These are phyloP conservation scores for Claviceps cyperi DNA, from an alignment of 2,329 filamentous ascomycete genomes.

Conservation along the genomic window DNA sequence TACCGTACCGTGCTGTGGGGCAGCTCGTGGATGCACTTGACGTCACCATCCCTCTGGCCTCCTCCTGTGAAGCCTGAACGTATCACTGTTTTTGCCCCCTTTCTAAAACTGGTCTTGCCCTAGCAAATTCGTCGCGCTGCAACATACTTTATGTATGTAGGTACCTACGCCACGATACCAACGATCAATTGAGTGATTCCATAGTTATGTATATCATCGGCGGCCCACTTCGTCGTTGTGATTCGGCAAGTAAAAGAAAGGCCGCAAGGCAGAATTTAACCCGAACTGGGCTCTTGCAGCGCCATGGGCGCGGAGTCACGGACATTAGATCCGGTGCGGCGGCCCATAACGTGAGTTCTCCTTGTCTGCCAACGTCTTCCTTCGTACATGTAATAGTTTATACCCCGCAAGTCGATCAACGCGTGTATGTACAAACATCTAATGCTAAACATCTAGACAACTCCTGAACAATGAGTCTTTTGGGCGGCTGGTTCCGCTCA, in stretches of 20 bases:
- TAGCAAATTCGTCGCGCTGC: no score
- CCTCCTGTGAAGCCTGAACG: no score
- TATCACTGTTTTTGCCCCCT: no score
- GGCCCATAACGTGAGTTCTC: neutral
- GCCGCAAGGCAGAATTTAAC: neutral
- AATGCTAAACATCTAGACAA: neutral
- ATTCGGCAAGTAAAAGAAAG: neutral
- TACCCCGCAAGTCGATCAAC: neutral
- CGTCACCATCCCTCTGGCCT: no score
- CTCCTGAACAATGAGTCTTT: slow-evolving; percentile 26
- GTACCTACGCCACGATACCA: no score
- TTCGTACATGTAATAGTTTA: neutral
- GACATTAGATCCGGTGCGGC: neutral
- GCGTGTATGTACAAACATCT: no score
- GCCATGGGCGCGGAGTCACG: neutral
- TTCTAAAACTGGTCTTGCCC: no score
- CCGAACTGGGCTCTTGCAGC: neutral
- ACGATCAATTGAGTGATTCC: no score
- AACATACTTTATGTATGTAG: no score
- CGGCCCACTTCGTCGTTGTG: neutral
- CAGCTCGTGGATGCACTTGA: no score
- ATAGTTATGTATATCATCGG: neutral
- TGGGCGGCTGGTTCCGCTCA: slow-evolving; percentile 38
- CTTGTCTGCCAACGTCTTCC: neutral
- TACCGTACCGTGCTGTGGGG: no score